Conservation (phyloP, 768 basidiomycete species). For the Lactifluus rugatus region DNA sequence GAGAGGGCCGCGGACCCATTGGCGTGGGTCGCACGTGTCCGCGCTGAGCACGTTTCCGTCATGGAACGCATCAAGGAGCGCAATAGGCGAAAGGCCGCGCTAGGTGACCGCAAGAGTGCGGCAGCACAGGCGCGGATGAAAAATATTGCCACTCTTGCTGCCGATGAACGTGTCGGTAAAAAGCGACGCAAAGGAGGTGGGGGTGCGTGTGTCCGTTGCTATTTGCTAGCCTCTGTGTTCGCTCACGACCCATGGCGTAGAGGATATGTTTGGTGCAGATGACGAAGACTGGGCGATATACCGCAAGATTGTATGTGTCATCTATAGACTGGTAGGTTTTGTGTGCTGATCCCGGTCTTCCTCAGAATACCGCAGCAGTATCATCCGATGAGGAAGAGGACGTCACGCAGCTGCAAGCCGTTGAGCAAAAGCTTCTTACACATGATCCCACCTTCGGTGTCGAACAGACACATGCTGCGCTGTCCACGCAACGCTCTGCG, state of each 20-base stretch:
- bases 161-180: slow-evolving; percentile 72
- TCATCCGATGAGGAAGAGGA: slow-evolving; percentile 93
- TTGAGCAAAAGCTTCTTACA: slow-evolving; percentile 74
- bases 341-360: not conserved
- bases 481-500: slow-evolving; percentile 69
- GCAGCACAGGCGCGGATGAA: slow-evolving; percentile 92
- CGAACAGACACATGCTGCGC: slow-evolving; percentile 73
- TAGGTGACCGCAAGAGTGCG: slow-evolving; percentile 70
- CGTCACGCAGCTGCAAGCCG: slow-evolving; percentile 49
- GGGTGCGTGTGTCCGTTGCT: slow-evolving; percentile 36
- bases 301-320: slow-evolving; percentile 73
- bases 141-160: slow-evolving; percentile 82
- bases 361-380: slow-evolving; percentile 53
- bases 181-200: slow-evolving; percentile 78
- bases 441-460: slow-evolving; percentile 79
- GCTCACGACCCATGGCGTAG: slow-evolving; percentile 29
- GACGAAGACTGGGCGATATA: slow-evolving; percentile 98
- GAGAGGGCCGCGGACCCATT: slow-evolving; percentile 61
- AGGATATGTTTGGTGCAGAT: slow-evolving; percentile 89
- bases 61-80: slow-evolving; percentile 84
- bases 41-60: slow-evolving; percentile 73
- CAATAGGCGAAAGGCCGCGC: slow-evolving; percentile 63
- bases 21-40: slow-evolving; percentile 66
- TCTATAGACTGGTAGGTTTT: not conserved
- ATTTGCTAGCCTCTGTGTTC: slow-evolving; percentile 22